Base-by-base conservation (phyloP, 2,329 filamentous ascomycete genomes). In the Talaromyces sp. region DNA sequence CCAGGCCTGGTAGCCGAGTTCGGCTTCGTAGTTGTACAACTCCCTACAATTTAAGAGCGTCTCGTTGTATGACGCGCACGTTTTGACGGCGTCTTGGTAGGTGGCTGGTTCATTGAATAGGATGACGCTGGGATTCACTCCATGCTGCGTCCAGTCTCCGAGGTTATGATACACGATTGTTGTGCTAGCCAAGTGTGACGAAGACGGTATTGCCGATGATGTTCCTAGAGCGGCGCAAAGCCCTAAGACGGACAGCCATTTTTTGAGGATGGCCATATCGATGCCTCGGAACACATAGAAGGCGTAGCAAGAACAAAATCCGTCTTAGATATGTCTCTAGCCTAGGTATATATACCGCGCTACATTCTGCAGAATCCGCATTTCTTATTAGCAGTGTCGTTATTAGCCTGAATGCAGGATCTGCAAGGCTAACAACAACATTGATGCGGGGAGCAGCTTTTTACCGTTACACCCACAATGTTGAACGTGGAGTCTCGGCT, bases 91-190 rank as follows among this genome's bases (percentile, higher is more conserved):
- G 8, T 54, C 47, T 31, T 62, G 33, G 37, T 62, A 60, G 7
- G 62, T 61, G 11, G 47, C 50, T 24, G 37, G 27, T 19, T 64
- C 13, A 14, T 50, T 64, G 39, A 66, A 27, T 4, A 66, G 22
- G 27, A 66, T 39, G 33, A 58, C 62, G 19, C 65, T 66, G 6
- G 62, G 65, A 13, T 39, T 64, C 6, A 43, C 35, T 22, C 10
- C 57, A 19, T 66, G 65, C 13, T 39, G 39, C 11, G 35, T 52
- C 62, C 65, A 65, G 39, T 65, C 56, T 39, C 62, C 65, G 33
- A 57, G 16, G 7, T 65, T 66, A 37, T 61, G 62, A 13, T 57
- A 66, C 8, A 65, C 41, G 16, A 66, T 47, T 16, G 65, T 65
- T n/a, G 63, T 43, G 13, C 50, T 39, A 13, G 52, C 39, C 9